Evolutionary conservation across 139 green algal species (phyloP).

Genomic region (Zygnema circumcarinatum): DNA sequence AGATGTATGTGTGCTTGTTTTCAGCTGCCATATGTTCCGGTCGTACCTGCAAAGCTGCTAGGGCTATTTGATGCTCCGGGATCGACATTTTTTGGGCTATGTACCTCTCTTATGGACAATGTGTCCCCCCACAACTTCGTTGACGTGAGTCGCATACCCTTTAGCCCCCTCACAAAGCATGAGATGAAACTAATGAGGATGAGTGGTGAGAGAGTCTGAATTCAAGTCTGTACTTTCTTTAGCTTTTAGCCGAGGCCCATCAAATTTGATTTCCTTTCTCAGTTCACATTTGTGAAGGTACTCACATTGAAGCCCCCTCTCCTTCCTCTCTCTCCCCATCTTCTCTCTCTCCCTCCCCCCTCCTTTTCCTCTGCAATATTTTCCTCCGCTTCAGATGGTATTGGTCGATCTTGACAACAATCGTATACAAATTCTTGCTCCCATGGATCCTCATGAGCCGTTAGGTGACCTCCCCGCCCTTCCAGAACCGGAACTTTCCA

Average conservation of each 20-base stretch:
- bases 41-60: constrained; percentile 23
- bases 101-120: neutral
- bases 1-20: no score
- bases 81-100: constrained; percentile 49
- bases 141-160: constrained; percentile 31
- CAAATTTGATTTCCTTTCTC: no score
- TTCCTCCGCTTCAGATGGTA: constrained; percentile 24
- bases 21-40: constrained; percentile 53
- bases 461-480: neutral
- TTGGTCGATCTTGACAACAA: constrained; percentile 48
- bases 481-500: constrained; percentile 23
- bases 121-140: neutral
- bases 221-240: no score
- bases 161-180: no score
- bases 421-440: constrained; percentile 10
- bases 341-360: constrained; percentile 32
- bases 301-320: no score
- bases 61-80: constrained; percentile 50
- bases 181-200: no score
- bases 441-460: neutral
- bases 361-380: constrained; percentile 2
- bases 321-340: neutral
- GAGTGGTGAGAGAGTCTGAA: no score
- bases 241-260: no score
- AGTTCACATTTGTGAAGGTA: no score